Percentiles rank a stretch among this genome's conserved stretches.
Conservation (phyloP, 305 asterid genomes). For the Solanum hybrid region DNA sequence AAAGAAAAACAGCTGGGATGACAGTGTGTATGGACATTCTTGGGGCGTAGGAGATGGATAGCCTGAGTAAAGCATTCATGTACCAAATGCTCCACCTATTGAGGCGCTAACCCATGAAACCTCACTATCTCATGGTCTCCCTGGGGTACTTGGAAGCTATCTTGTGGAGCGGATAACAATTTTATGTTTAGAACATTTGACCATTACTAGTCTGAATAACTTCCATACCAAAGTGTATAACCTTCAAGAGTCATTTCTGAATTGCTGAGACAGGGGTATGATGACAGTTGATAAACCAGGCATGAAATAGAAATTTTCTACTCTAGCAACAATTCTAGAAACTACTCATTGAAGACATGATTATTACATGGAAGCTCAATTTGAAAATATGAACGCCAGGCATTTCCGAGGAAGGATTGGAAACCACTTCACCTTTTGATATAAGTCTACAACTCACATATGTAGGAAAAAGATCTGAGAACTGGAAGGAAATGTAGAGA, state of each 20-base stretch:
- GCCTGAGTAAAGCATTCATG: not conserved
- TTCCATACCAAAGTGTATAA: not conserved
- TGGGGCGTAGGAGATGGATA: not conserved
- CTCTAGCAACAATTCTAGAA: not conserved
- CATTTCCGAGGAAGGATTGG: not conserved
- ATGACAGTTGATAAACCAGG: not conserved
- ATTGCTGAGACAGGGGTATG: not conserved
- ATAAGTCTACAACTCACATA: not conserved
- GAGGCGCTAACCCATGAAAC: not conserved
- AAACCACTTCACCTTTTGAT: not conserved
- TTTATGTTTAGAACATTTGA: not conserved
- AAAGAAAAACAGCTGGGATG: not conserved
- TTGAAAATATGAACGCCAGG: not conserved
- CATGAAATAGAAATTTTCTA: not conserved
- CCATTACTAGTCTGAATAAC: not conserved
- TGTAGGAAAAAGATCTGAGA: not conserved
- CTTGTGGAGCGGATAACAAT: not conserved
- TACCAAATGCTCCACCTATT: not conserved
- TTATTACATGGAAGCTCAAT: not conserved
- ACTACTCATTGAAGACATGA: not conserved
- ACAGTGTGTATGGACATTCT: not conserved
- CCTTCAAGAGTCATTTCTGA: not conserved
- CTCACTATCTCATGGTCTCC: not conserved
- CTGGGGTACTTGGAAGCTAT: not conserved
- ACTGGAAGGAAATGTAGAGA: not conserved